Base-by-base conservation (phyloP, 495 filamentous ascomycete species). In the Lophiostoma macrostomum region DNA sequence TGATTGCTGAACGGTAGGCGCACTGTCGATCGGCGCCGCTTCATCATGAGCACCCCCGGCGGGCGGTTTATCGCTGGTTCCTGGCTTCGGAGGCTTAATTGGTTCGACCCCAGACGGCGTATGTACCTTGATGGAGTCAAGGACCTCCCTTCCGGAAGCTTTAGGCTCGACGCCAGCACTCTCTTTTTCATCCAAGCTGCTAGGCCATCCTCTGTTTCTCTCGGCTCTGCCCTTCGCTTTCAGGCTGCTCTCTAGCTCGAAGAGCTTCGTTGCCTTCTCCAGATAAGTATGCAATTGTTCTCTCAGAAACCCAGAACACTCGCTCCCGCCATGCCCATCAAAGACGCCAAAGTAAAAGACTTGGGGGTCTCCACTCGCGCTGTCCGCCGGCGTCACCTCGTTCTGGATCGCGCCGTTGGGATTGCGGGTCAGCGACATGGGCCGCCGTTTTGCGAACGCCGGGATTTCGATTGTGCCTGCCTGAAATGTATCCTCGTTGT, bases 281-380 rank as follows among this genome's bases (percentile, higher is more conserved):
- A 98, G 82, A 64, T 95, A 95, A 14, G 82, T 80, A 68, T 97
- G 93, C 53, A 98, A 76, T 44, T 83, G 75, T 40, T 96, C 86
- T 51, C 85, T 82, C 43, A 96, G 70, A 56, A 94, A 97, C 14
- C 81, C 80, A 65, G 87, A 91, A 65, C 93, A 97, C 62, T 96
- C 88, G 27, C 73, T 78, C 14, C 93, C 93, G 18, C 93, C 93
- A 74, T 98, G 93, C 18, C 93, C 93, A 72, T 98, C 93, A 63
- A 97, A 98, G 0, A 97, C 83, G 2, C 80, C 89, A 71, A 95
- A 98, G 68, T 97, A 98, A 69, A 98, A 98, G 5, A 96, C 86
- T 64, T 96, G 90, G 6, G 90, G 90, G 67, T 96, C 90, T 6
- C 90, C 90, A 58, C 81, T 86, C 3, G 86, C 80, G 39, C 81